A percentile compares a stretch with the other conserved stretches of the same genome.
Conservation (phyloP, 371 early-diverging fungal species). For the Nematocida minor region DNA sequence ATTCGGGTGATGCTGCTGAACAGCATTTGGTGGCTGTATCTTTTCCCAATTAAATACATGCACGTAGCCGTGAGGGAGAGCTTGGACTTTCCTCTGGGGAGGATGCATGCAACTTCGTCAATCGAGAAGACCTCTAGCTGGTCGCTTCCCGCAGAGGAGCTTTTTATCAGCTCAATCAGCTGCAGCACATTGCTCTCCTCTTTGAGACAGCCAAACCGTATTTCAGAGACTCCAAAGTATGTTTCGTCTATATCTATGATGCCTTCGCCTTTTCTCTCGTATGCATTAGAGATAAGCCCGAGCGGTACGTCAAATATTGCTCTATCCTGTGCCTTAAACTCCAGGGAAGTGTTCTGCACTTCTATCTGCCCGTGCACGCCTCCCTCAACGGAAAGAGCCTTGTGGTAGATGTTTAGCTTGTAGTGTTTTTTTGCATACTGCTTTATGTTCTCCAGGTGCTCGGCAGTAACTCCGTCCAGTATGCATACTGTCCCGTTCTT, state of each 20-base stretch:
- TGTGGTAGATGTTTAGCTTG: conserved; percentile 55
- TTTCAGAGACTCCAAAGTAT: conserved; percentile 54
- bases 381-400: conserved; percentile 54
- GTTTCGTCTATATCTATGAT: conserved; percentile 54
- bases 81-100: conserved; percentile 63
- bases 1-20: conserved; percentile 55
- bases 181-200: conserved; percentile 44
- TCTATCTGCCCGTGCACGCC: conserved; percentile 54
- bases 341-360: conserved; percentile 50
- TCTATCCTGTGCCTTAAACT: conserved; percentile 52
- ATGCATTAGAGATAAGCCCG: conserved; percentile 56
- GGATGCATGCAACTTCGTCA: conserved; percentile 49
- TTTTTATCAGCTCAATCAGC: conserved; percentile 48
- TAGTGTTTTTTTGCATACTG: conserved; percentile 49
- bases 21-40: conserved; percentile 64
- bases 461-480: conserved; percentile 50
- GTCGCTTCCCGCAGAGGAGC: conserved; percentile 15
- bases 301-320: conserved; percentile 63
- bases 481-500: conserved; percentile 45
- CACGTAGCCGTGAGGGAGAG: conserved; percentile 56
- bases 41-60: conserved; percentile 60
- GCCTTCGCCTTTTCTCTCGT: conserved; percentile 60
- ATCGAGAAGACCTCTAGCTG: conserved; percentile 57
- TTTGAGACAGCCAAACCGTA: conserved; percentile 37
- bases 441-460: conserved; percentile 53